Conservation (phyloP, 2,329 filamentous ascomycete species). For the Ceratocystis ficicola region DNA sequence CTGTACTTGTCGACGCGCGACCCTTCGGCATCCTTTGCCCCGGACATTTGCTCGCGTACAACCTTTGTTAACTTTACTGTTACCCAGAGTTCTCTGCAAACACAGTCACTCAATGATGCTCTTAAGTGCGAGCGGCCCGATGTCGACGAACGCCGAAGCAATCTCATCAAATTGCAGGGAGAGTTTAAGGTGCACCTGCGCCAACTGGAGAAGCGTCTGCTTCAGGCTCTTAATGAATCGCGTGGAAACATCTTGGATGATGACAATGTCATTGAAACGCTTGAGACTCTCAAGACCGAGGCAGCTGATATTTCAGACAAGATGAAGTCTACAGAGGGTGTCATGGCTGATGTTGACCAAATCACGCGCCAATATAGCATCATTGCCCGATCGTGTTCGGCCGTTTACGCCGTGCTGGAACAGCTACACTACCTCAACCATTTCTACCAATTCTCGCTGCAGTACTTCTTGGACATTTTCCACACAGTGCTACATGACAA, state of each 20-base stretch:
- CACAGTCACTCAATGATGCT: slow-evolving; percentile 93
- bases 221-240: slow-evolving; percentile 94
- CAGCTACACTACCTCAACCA: slow-evolving; percentile 97
- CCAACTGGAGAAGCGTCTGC: slow-evolving; percentile 82
- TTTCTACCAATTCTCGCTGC: slow-evolving; percentile 97
- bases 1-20: slow-evolving; percentile 91
- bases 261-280: slow-evolving; percentile 92
- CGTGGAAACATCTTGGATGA: slow-evolving; percentile 96
- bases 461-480: slow-evolving; percentile 98
- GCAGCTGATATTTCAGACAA: slow-evolving; percentile 91
- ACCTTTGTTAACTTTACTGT: slow-evolving; percentile 99
- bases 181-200: slow-evolving; percentile 98
- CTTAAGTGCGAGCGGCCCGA: slow-evolving; percentile 95
- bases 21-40: slow-evolving; percentile 88
- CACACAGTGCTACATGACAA: slow-evolving; percentile 77
- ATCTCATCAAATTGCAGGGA: slow-evolving; percentile 95
- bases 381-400: slow-evolving; percentile 88
- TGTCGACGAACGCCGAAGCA: slow-evolving; percentile 89
- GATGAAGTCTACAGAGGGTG: slow-evolving; percentile 91
- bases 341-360: slow-evolving; percentile 94
- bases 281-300: slow-evolving; percentile 96
- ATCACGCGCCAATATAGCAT: slow-evolving; percentile 91
- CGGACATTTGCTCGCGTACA: slow-evolving; percentile 93
- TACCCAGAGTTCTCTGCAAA: slow-evolving; percentile 96
- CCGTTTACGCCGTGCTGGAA: slow-evolving; percentile 91